Conservation (phyloP, 441 rosid genomes). For the Mallotus repandus region DNA sequence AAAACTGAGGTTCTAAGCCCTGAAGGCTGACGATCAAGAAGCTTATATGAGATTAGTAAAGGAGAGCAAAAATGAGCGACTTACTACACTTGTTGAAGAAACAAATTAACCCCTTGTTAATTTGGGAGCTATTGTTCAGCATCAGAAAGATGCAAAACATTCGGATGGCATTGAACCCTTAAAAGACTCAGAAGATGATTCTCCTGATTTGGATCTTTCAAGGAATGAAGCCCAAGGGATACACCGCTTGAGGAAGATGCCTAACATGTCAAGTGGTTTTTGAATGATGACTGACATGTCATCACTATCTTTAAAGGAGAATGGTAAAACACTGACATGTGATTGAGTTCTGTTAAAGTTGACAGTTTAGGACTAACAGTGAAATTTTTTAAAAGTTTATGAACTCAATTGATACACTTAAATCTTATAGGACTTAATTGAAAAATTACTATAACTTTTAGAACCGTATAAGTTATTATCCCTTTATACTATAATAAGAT, state of each 20-base stretch:
- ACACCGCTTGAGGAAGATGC: constrained; percentile 64
- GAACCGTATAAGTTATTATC: no score
- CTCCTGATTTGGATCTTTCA: constrained; percentile 68
- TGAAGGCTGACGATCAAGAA: constrained; percentile 97
- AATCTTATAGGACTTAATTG: no score
- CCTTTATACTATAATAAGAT: no score
- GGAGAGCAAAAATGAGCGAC: constrained; percentile 97
- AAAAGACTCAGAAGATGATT: constrained; percentile 69
- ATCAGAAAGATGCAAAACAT: constrained; percentile 83
- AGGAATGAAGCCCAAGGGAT: constrained; percentile 66
- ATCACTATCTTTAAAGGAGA: no score
- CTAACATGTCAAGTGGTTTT: no score
- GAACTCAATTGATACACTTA: no score
- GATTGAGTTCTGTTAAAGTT: no score
- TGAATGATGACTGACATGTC: no score
- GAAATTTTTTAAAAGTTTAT: no score
- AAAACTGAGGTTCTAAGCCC: constrained; percentile 95
- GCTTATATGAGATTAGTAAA: constrained; percentile 96
- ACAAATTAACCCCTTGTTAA: constrained; percentile 92
- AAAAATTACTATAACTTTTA: no score
- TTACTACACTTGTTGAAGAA: constrained; percentile 91
- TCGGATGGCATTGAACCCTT: constrained; percentile 68
- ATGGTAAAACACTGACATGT: no score
- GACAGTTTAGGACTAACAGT: no score
- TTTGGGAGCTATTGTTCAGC: constrained; percentile 98